These are phyloP conservation scores for Elaeagnus macrophylla DNA, from an alignment of 306 rosid genomes.

Conservation along the genomic window DNA sequence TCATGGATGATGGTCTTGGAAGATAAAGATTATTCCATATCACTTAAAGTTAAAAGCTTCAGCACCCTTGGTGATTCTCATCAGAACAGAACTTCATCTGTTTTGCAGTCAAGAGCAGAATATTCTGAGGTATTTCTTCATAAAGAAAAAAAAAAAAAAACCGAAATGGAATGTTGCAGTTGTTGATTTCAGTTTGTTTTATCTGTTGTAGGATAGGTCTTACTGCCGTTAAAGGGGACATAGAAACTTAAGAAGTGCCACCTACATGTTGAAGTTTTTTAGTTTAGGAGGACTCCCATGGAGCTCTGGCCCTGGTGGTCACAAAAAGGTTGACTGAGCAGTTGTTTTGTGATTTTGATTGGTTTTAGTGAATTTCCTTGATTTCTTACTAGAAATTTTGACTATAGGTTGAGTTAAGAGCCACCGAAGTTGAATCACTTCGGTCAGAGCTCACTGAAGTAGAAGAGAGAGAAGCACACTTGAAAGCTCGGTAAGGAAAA, in stretches of 20 bases:
- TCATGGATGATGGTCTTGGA: conserved; percentile 69
- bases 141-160: conserved; percentile 3
- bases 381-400: conserved; percentile 16
- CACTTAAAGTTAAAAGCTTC: conserved; percentile 51
- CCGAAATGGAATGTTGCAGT: conserved; percentile 2
- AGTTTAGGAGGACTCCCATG: conserved; percentile 49
- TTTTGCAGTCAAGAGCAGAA: conserved; percentile 29
- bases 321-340: conserved; percentile 52
- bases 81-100: conserved; percentile 27
- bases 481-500: conserved; percentile 71
- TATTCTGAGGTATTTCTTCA: conserved; percentile 30
- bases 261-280: conserved; percentile 61
- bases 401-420: conserved; percentile 57
- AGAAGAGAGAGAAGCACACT: conserved; percentile 83
- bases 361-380: conserved; percentile 10
- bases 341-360: conserved; percentile 1
- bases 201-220: conserved; percentile 40
- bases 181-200: conserved; percentile 22
- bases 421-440: conserved; percentile 68
- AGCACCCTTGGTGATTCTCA: conserved; percentile 34
- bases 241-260: conserved; percentile 38
- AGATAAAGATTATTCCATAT: conserved; percentile 53
- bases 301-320: conserved; percentile 39
- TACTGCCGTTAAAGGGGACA: conserved; percentile 24
- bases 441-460: conserved; percentile 64